Percentiles rank a stretch among this genome's conserved stretches.
Evolutionary conservation across 192 early-diverging fungal genomes (phyloP).

Genomic region (Coemansia sp.): DNA sequence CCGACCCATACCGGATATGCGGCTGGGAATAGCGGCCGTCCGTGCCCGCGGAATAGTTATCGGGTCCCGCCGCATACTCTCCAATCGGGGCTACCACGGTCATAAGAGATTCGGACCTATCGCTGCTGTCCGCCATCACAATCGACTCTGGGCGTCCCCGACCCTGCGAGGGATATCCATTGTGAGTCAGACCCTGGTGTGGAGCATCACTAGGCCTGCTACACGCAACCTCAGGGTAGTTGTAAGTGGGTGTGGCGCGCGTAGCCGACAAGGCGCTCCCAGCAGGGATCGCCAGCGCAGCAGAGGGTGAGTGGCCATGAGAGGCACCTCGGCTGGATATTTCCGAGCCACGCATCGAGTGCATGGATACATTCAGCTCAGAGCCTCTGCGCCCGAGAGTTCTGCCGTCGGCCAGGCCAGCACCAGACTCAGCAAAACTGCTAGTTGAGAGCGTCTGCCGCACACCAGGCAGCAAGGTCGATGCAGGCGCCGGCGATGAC

Average conservation of each 20-base stretch:
- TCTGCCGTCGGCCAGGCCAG: constrained; percentile 9
- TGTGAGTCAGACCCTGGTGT: background rate
- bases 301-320: constrained; percentile 6
- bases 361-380: constrained; percentile 19
- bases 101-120: background rate
- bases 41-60: background rate
- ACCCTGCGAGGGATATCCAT: background rate
- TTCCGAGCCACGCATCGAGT: constrained; percentile 11
- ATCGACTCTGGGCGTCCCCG: background rate
- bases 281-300: background rate
- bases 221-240: constrained; percentile 41
- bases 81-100: background rate
- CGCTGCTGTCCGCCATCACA: background rate
- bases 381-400: constrained; percentile 12
- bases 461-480: constrained; percentile 13
- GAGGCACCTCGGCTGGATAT: constrained; percentile 14
- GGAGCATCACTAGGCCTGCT: constrained; percentile 5
- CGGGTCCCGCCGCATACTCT: background rate
- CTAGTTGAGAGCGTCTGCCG: constrained; percentile 25
- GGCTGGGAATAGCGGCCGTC: background rate
- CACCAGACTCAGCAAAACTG: constrained; percentile 10
- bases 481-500: constrained; percentile 16
- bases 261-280: background rate
- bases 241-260: constrained; percentile 16
- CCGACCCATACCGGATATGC: constrained; percentile 1